phyloP scores from a whole-genome alignment of 2,329 filamentous ascomycete genomes.

The Didymella keratinophila region DNA sequence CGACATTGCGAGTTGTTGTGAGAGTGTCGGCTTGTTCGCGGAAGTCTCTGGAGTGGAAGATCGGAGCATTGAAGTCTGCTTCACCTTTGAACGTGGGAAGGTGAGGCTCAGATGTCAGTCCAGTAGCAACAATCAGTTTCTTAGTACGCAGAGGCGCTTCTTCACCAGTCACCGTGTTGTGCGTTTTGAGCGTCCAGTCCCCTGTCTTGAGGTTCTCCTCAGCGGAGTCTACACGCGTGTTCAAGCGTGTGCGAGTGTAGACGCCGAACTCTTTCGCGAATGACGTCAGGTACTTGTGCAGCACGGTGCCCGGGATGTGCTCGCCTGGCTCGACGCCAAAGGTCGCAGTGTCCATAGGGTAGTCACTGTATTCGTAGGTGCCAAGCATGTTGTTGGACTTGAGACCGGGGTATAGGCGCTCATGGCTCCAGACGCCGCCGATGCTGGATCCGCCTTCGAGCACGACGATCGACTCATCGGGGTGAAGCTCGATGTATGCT shows the following conservation, averaged over 20 bases:
- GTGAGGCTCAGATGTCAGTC: slow-evolving; percentile 65
- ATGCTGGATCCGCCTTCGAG: slow-evolving; percentile 52
- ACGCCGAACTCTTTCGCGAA: slow-evolving; percentile 58
- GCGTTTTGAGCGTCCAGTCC: slow-evolving; percentile 23
- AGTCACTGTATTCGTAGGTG: slow-evolving; percentile 52
- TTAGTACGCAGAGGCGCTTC: slow-evolving; percentile 25
- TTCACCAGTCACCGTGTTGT: slow-evolving; percentile 9
- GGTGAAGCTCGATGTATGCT: slow-evolving; percentile 53
- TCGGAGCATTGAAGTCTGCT: slow-evolving; percentile 56
- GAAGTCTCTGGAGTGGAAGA: slow-evolving; percentile 68
- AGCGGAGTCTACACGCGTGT: slow-evolving; percentile 58
- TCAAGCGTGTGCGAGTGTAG: slow-evolving; percentile 57
- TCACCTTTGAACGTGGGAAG: slow-evolving; percentile 58
- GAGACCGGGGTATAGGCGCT: slow-evolving; percentile 54
- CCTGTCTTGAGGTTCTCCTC: slow-evolving; percentile 53
- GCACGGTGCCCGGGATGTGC: slow-evolving; percentile 65
- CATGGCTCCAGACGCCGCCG: slow-evolving; percentile 53
- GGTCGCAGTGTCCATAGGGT: slow-evolving; percentile 41
- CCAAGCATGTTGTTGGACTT: slow-evolving; percentile 56
- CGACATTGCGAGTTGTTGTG: slow-evolving; percentile 47
- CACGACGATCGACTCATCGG: slow-evolving; percentile 49
- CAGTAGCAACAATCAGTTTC: slow-evolving; percentile 69
- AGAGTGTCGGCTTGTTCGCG: slow-evolving; percentile 50
- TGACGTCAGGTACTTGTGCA: slow-evolving; percentile 63
- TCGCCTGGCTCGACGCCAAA: slow-evolving; percentile 57